Evolutionary conservation across 495 filamentous ascomycete species (phyloP).

Genomic region (Astrothelium macrocarpum): DNA sequence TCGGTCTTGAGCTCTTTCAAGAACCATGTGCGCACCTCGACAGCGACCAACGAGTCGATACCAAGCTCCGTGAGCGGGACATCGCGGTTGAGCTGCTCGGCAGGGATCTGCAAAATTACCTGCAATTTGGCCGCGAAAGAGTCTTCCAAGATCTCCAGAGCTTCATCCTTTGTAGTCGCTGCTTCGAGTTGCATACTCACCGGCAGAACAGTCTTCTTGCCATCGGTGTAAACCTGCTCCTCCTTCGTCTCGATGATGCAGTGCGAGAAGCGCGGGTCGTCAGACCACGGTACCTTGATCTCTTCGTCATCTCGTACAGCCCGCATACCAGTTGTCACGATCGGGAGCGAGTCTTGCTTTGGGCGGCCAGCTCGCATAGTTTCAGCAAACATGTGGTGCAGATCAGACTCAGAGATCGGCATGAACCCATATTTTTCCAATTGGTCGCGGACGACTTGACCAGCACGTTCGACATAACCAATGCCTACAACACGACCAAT

Average conservation of each 20-base stretch:
- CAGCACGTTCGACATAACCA: not conserved
- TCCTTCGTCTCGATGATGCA: not conserved
- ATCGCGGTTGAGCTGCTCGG: not conserved
- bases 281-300: not conserved
- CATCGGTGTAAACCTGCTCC: not conserved
- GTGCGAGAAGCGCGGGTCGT: not conserved
- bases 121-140: not conserved
- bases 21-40: conserved; percentile 2
- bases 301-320: not conserved
- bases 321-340: not conserved
- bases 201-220: not conserved
- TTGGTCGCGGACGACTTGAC: not conserved
- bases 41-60: not conserved
- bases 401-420: not conserved
- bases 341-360: not conserved
- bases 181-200: not conserved
- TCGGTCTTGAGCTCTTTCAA: not conserved
- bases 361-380: not conserved
- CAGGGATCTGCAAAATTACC: not conserved
- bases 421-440: not conserved
- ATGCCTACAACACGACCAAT: not conserved
- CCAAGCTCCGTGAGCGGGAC: not conserved
- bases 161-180: not conserved
- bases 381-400: not conserved
- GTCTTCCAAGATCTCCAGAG: not conserved